Base-by-base conservation (phyloP, 164 flowering plant species). In the Buxus sempervirens region DNA sequence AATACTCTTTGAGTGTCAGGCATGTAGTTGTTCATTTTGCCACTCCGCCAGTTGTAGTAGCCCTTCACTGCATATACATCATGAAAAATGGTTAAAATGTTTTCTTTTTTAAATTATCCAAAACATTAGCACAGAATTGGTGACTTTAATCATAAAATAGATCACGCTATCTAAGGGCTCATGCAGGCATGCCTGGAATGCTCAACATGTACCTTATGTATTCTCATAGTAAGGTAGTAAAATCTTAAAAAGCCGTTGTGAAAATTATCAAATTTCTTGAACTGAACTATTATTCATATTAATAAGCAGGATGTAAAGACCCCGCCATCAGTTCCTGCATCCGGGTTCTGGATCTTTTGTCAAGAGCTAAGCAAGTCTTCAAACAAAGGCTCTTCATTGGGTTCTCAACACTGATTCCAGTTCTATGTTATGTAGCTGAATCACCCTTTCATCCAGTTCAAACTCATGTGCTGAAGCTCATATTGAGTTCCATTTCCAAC, bases 391-490 rank as follows among this genome's bases (percentile, higher is more conserved):
- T 92, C 72, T 85, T 83, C 15, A 78, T 95, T 70, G 99, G 98
- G 9, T 92, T 92, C 68, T 61, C 93, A n/a, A 83, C 97, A 58
- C 75, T 95, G 66, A 69, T 95, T 70, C 84, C 89, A 48, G 85
- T 86, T 73, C 69, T 92, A 62, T 82, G 63, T 58, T 77, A 85
- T 72, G 87, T 95, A 58, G 84, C 89, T 72, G 90, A 83, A 70
- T 80, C 88, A 72, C 98, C 97, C 65, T 86, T 84, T 69, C 98
- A 92, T 76, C 90, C 98, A 57, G 87, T 76, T 72, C 98, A 95
- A 76, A 68, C 64, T 62, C 88, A 85, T 63, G 73, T 80, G 25
- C 69, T 92, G 72, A 89, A 86, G 75, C 94, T 95, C 62, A 73
- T 87, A 22, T 72, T 62, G 78, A 78, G 67, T 68, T 86, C 90